These are phyloP conservation scores for Ceratobasidium theobromae DNA, from an alignment of 1,284 basidiomycete species.

Conservation along the genomic window DNA sequence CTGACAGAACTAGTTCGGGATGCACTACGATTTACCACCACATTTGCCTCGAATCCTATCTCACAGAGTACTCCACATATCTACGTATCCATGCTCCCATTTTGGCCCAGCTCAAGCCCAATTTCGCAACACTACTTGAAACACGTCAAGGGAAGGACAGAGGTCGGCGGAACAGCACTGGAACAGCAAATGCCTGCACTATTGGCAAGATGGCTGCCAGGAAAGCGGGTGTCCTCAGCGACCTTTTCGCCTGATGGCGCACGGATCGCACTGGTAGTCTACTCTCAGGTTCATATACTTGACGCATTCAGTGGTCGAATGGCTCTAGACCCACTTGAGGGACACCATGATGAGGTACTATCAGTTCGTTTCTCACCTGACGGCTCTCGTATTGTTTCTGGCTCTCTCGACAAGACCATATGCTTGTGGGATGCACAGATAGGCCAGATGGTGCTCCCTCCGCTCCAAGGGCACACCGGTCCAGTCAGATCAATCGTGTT, in stretches of 20 bases:
- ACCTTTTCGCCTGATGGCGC: no score
- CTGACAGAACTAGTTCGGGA: neutral
- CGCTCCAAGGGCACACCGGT: neutral
- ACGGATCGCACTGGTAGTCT: no score
- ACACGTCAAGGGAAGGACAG: no score
- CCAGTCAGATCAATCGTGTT: conserved; percentile 7
- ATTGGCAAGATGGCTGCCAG: no score
- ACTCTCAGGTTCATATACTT: no score
- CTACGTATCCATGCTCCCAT: neutral
- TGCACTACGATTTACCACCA: neutral
- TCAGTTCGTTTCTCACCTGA: conserved; percentile 19
- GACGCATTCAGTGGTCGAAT: no score
- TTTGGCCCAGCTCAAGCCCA: neutral
- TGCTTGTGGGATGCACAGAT: conserved; percentile 15
- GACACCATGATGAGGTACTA: no score
- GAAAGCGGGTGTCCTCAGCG: no score
- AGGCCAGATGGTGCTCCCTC: neutral
- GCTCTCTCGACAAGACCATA: conserved; percentile 19
- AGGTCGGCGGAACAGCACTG: no score
- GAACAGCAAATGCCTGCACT: no score
- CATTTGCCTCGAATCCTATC: neutral
- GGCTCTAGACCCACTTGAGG: no score
- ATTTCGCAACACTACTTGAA: neutral
- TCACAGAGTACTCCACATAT: conserved; percentile 6
- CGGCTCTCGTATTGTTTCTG: conserved; percentile 10